phyloP scores from a whole-genome alignment of 2,329 filamentous ascomycete genomes.

The Dichotomopilus funicola region DNA sequence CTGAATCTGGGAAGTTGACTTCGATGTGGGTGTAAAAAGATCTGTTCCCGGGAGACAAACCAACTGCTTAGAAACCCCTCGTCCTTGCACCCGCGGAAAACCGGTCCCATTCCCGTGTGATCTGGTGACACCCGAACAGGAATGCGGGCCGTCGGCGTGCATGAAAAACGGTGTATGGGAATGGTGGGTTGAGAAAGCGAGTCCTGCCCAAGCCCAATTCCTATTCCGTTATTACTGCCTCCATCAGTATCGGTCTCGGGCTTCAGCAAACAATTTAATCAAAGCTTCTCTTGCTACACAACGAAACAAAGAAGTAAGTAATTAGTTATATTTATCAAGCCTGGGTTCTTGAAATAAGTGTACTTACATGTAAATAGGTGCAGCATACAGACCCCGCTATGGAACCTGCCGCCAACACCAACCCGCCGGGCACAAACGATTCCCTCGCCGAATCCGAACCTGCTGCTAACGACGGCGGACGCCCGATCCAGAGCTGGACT shows the following conservation, averaged over 20 bases:
- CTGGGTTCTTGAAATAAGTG: neutral
- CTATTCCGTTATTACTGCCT: neutral
- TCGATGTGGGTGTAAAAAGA: no score
- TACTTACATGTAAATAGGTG: neutral
- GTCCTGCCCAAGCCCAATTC: neutral
- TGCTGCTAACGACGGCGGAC: neutral
- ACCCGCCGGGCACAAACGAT: neutral
- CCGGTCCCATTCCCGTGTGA: neutral
- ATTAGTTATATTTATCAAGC: neutral
- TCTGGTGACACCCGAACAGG: neutral
- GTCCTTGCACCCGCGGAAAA: neutral
- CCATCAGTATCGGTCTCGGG: neutral
- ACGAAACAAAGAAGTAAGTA: neutral
- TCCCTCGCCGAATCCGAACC: neutral
- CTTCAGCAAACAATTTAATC: neutral
- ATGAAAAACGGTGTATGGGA: neutral
- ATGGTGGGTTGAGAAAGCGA: neutral
- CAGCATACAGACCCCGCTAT: neutral
- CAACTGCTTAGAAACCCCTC: neutral
- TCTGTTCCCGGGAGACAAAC: neutral
- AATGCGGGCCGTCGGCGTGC: neutral
- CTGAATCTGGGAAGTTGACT: no score
- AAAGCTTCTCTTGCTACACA: neutral
- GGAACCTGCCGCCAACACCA: neutral
- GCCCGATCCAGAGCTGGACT: slow-evolving; percentile 1